Percentiles rank a stretch among this genome's conserved stretches.
phyloP scores from a whole-genome alignment of 768 basidiomycete species.

The Cystobasidium tubakii region DNA sequence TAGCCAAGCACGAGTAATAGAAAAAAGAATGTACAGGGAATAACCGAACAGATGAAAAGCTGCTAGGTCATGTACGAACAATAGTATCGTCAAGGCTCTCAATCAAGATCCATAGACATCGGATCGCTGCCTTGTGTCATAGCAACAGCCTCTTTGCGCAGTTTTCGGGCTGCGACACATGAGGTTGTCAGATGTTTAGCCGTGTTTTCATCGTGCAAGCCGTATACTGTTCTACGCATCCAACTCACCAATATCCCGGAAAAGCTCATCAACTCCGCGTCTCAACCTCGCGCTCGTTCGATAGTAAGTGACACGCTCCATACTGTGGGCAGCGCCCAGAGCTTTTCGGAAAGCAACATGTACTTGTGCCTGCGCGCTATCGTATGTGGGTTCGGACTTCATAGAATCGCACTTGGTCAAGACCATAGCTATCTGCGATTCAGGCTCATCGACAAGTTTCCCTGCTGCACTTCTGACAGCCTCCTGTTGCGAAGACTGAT shows the following conservation, averaged over 20 bases:
- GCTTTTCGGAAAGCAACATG: background rate
- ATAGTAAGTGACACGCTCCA: background rate
- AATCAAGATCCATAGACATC: background rate
- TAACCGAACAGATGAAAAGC: no score
- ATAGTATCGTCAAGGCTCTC: no score
- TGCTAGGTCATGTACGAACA: no score
- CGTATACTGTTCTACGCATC: no score
- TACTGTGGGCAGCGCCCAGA: background rate
- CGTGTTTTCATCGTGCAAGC: no score
- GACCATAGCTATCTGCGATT: background rate
- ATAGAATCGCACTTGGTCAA: background rate
- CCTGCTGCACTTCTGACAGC: background rate
- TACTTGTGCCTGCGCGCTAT: background rate
- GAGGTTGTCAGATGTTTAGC: no score
- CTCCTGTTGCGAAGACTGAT: background rate
- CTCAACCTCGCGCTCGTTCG: background rate
- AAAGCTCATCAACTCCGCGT: background rate
- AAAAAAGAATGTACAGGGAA: no score
- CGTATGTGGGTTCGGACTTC: background rate
- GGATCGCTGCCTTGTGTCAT: background rate
- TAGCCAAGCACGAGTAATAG: no score
- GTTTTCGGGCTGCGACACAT: background rate
- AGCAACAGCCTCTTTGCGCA: background rate
- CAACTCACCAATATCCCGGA: conserved; percentile 4
- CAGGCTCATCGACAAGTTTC: background rate